These are phyloP conservation scores for Viridothelium virens DNA, from an alignment of 495 filamentous ascomycete genomes.

Conservation along the genomic window DNA sequence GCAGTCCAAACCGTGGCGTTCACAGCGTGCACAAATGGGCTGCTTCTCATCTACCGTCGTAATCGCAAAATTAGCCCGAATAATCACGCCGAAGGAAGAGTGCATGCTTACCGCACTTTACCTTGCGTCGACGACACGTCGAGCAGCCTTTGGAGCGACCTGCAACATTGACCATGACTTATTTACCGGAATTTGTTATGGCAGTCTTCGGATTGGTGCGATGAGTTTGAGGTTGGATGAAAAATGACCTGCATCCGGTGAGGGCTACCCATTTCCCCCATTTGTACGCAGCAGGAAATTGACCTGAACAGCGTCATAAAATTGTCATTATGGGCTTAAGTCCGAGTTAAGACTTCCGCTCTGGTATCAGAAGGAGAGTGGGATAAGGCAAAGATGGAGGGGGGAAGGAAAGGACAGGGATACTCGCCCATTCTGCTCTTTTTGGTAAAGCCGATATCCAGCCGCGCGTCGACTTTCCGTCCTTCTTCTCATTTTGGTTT, in stretches of 20 bases:
- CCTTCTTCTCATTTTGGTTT: background rate
- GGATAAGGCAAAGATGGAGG: background rate
- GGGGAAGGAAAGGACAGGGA: background rate
- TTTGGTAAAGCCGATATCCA: background rate
- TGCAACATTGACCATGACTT: background rate
- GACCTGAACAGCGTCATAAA: background rate
- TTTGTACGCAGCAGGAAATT: background rate
- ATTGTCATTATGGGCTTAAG: no score
- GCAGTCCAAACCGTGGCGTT: slow-evolving; percentile 13
- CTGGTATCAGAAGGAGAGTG: no score
- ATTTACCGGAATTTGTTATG: background rate
- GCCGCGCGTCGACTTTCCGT: background rate
- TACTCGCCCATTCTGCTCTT: background rate
- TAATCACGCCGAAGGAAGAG: background rate
- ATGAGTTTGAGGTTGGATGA: background rate
- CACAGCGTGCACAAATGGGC: slow-evolving; percentile 12
- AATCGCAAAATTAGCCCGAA: background rate
- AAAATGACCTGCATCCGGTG: background rate
- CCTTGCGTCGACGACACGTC: slow-evolving; percentile 7
- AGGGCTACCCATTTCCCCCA: background rate
- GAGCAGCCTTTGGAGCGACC: slow-evolving; percentile 11
- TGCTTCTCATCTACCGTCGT: slow-evolving; percentile 2
- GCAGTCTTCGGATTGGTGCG: background rate
- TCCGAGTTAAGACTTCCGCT: no score
- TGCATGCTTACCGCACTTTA: slow-evolving; percentile 12